Conservation (phyloP, 495 filamentous ascomycete genomes). For the Podospora pseudocomata region DNA sequence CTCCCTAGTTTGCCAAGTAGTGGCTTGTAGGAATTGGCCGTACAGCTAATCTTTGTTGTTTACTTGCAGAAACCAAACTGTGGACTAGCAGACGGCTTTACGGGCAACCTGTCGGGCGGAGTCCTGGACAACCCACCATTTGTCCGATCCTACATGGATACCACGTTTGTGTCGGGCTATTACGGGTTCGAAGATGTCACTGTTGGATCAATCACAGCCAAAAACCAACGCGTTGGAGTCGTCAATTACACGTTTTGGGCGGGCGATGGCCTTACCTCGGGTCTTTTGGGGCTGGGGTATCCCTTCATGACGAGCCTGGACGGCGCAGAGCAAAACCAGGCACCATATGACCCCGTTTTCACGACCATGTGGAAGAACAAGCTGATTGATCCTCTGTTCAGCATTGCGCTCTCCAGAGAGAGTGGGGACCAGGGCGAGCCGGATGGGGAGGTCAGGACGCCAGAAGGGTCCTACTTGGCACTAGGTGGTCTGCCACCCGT, state of each 20-base stretch:
- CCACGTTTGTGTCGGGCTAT: slow-evolving; percentile 49
- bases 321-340: slow-evolving; percentile 24
- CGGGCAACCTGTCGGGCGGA: slow-evolving; percentile 38
- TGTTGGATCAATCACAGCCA: slow-evolving; percentile 47
- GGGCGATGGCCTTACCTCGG: slow-evolving; percentile 47
- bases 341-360: slow-evolving; percentile 53
- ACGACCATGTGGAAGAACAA: slow-evolving; percentile 52
- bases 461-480: slow-evolving; percentile 27
- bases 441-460: neutral
- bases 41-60: no score
- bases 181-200: slow-evolving; percentile 54
- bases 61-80: slow-evolving; percentile 36
- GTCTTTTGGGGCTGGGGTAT: slow-evolving; percentile 59
- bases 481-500: slow-evolving; percentile 49
- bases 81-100: slow-evolving; percentile 48
- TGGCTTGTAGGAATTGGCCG: no score
- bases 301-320: slow-evolving; percentile 43
- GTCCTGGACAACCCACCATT: slow-evolving; percentile 46
- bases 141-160: slow-evolving; percentile 55
- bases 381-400: slow-evolving; percentile 53
- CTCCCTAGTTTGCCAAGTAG: no score
- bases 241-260: slow-evolving; percentile 47
- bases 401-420: slow-evolving; percentile 38
- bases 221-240: slow-evolving; percentile 51
- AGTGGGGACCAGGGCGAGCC: slow-evolving; percentile 7